Evolutionary conservation across 257 asterid genomes (phyloP), one percentile per base, ranked within the genome.

Genomic region (Lithospermum erythrorhizon): DNA sequence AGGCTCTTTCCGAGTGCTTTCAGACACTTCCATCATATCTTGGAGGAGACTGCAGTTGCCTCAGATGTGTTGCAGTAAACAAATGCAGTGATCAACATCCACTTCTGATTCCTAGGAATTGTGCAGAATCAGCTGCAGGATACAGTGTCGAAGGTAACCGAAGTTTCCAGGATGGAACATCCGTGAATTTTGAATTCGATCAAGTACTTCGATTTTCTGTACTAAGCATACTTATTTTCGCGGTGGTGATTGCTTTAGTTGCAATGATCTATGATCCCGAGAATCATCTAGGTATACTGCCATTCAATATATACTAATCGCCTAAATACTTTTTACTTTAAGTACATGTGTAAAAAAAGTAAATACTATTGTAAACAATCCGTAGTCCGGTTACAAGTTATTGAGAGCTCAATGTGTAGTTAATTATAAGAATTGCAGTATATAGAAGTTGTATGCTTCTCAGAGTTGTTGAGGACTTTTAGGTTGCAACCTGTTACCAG

Each of bases 1-100:
- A 70, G 71, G 73, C 73, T 57, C 85, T 93, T 22, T 70, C 82
- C 1, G 86, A 83, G 68, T 65, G 68, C 61, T 68, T 86, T 29
- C 80, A 74, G 73, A 76, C 76, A 5, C 77, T 83, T 61, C 98
- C 97, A 17, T 75, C 85, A 22, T 89, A 82, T 77, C 96, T 93
- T 45, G 96, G 95, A 18, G 96, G 97, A 63, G 61, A 9, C 35
- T 93, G 98, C 84, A 63, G 68, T 48, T 93, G 97, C 81, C 51
- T 68, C 45, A 80, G 74, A 72, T 91, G 98, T 64, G 67, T 59
- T n/a, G 70, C 68, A 58, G 75, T 74, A 52, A 64, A 61, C 37
- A 48, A 70, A 9, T 61, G 66, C 74, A 45, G 27, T n/a, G 55
- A 30, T 20, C 69, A 53, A 65, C 77, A 21, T 47, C 66, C 48